phyloP scores from a whole-genome alignment of 2,329 filamentous ascomycete species.

The Cytospora schulzeri region DNA sequence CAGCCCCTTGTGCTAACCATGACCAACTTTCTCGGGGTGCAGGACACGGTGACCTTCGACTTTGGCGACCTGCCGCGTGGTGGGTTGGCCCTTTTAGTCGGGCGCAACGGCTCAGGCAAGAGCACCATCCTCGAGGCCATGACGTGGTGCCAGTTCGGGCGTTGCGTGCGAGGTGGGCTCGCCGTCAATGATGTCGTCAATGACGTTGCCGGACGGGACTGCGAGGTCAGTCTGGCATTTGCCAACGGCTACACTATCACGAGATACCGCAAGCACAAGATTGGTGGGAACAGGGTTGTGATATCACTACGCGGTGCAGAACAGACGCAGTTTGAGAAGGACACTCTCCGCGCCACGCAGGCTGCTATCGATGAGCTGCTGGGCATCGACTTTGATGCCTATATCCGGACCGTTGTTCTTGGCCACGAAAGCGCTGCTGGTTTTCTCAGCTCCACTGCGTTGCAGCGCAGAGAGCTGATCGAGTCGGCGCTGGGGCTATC shows the following conservation, averaged over 20 bases:
- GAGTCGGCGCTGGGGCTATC: conserved; percentile 35
- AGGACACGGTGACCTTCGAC: conserved; percentile 34
- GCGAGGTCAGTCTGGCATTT: conserved; percentile 36
- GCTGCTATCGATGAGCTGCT: conserved; percentile 36
- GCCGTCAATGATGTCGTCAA: conserved; percentile 38
- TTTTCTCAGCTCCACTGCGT: conserved; percentile 36
- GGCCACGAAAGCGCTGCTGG: conserved; percentile 37
- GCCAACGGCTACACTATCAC: conserved; percentile 38
- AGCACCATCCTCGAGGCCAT: conserved; percentile 40
- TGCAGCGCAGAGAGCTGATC: conserved; percentile 36
- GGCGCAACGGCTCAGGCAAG: conserved; percentile 38
- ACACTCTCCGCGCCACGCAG: conserved; percentile 32
- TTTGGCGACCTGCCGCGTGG: conserved; percentile 34
- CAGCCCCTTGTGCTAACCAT: conserved; percentile 34
- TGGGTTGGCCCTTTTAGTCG: conserved; percentile 35
- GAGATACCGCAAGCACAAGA: conserved; percentile 35
- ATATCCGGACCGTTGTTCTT: conserved; percentile 37
- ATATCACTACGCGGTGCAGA: conserved; percentile 34
- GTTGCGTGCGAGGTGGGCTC: conserved; percentile 36
- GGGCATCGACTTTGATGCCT: conserved; percentile 37
- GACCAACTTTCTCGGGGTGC: conserved; percentile 39
- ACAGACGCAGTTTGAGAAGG: conserved; percentile 35
- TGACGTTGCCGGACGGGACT: conserved; percentile 34
- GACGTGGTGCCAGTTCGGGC: conserved; percentile 40
- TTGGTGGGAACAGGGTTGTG: conserved; percentile 34